Evolutionary conservation across 163 green algal species (phyloP).

Genomic region (Scenedesmus sp.): DNA sequence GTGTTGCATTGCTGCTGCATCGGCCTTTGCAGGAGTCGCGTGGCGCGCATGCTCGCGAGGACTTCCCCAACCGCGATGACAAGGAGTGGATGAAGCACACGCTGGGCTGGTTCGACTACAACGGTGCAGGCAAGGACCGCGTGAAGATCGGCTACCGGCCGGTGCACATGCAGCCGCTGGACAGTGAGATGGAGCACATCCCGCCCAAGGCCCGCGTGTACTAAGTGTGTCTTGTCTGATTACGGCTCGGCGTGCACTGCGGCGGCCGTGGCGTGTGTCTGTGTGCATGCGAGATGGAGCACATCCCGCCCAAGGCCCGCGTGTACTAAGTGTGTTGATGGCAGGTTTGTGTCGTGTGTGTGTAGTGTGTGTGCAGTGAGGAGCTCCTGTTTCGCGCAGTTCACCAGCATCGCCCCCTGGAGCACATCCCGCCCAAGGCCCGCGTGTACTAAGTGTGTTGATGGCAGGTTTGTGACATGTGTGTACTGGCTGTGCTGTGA

Average conservation of each 20-base stretch:
- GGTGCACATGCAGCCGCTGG: slow-evolving; percentile 97
- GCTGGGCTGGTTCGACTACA: slow-evolving; percentile 85
- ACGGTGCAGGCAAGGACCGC: slow-evolving; percentile 64
- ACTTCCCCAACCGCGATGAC: slow-evolving; percentile 94
- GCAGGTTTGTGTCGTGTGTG: no score
- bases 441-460: no score
- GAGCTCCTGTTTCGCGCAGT: no score
- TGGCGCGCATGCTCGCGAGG: slow-evolving; percentile 97
- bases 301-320: slow-evolving; percentile 27
- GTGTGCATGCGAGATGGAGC: background rate
- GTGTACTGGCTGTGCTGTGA: background rate
- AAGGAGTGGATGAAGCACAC: slow-evolving; percentile 99
- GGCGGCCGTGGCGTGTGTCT: background rate
- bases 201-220: slow-evolving; percentile 43
- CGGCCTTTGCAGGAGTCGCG: slow-evolving; percentile 79
- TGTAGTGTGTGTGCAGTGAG: no score
- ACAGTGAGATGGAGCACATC: slow-evolving; percentile 93
- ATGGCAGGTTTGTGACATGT: no score
- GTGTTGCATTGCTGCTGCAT: background rate
- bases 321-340: background rate
- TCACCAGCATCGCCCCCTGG: no score
- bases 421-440: no score
- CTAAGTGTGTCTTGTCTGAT: slow-evolving; percentile 74
- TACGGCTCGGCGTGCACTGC: slow-evolving; percentile 70
- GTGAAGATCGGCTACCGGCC: slow-evolving; percentile 95